Percentiles rank a stretch among this genome's conserved stretches.
These are phyloP conservation scores for Amaranthus palmeri DNA, from an alignment of 148 eudicot genomes.

Conservation along the genomic window DNA sequence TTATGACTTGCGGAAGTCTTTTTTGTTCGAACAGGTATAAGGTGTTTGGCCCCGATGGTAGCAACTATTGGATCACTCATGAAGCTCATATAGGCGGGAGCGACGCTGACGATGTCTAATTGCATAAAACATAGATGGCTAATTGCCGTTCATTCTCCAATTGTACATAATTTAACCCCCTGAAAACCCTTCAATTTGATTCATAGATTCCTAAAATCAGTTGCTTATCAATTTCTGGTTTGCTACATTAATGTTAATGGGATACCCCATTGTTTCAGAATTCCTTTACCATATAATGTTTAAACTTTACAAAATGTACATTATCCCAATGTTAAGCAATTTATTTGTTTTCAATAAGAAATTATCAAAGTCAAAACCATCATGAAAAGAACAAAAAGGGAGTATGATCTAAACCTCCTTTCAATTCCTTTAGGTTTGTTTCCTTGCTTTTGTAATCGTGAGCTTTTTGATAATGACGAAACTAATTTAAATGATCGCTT, in stretches of 20 bases:
- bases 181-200: conserved; percentile 18
- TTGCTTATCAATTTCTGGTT: conserved; percentile 17
- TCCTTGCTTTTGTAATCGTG: too few relatives aligned
- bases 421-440: too few relatives aligned
- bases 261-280: conserved; percentile 17
- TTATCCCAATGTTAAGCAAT: conserved; percentile 11
- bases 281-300: conserved; percentile 11
- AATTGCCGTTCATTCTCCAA: conserved; percentile 29
- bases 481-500: too few relatives aligned
- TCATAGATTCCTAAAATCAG: conserved; percentile 25
- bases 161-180: conserved; percentile 53
- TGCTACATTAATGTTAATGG: conserved; percentile 22
- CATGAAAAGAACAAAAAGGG: too few relatives aligned
- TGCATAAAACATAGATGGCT: conserved; percentile 1
- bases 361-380: too few relatives aligned
- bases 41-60: conserved; percentile 84
- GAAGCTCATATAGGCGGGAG: conserved; percentile 71
- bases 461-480: too few relatives aligned
- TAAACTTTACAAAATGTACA: conserved; percentile 13
- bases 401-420: too few relatives aligned
- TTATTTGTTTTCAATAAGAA: background rate
- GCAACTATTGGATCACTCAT: conserved; percentile 64
- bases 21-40: conserved; percentile 51
- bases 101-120: conserved; percentile 79
- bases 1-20: background rate